A percentile compares a stretch with the other conserved stretches of the same genome.
phyloP scores from a whole-genome alignment of 148 eudicot species.

The Amaranthus hypochondriacus region DNA sequence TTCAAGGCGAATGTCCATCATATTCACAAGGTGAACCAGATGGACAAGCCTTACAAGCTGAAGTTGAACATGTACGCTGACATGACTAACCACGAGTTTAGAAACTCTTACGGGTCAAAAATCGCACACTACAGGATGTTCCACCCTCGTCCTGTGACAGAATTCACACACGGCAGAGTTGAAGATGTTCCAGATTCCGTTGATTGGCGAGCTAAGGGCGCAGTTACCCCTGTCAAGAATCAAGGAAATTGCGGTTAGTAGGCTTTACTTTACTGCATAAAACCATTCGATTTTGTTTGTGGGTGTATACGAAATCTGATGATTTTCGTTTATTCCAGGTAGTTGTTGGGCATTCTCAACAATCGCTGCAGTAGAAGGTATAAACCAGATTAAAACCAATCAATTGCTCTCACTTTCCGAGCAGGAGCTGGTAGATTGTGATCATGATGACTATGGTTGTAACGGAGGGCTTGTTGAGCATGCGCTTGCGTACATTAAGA shows the following conservation, averaged over 20 bases:
- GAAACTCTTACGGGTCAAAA: constrained; percentile 44
- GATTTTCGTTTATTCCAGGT: constrained; percentile 23
- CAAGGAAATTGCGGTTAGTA: constrained; percentile 59
- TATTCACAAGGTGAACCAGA: constrained; percentile 45
- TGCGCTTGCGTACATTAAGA: constrained; percentile 62
- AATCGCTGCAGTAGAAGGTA: constrained; percentile 71
- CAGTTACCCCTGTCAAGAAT: constrained; percentile 62
- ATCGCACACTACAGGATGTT: constrained; percentile 49
- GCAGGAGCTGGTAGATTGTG: constrained; percentile 75
- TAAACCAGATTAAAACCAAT: constrained; percentile 65
- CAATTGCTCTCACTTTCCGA: constrained; percentile 57
- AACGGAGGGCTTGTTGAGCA: constrained; percentile 85
- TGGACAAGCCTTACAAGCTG: constrained; percentile 56
- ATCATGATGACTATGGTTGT: constrained; percentile 50
- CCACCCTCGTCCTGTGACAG: constrained; percentile 27
- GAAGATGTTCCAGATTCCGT: constrained; percentile 45
- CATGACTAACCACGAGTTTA: constrained; percentile 53
- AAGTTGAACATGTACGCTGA: constrained; percentile 49
- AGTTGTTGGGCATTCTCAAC: constrained; percentile 84
- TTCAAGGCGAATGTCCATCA: constrained; percentile 51
- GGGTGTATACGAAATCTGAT: not conserved
- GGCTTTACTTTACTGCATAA: not conserved
- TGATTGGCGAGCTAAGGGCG: constrained; percentile 71
- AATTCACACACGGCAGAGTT: constrained; percentile 44
- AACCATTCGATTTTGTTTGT: not conserved